Evolutionary conservation across 352 stramenopile species (phyloP).

Genomic region (Phytophthora tubulina): DNA sequence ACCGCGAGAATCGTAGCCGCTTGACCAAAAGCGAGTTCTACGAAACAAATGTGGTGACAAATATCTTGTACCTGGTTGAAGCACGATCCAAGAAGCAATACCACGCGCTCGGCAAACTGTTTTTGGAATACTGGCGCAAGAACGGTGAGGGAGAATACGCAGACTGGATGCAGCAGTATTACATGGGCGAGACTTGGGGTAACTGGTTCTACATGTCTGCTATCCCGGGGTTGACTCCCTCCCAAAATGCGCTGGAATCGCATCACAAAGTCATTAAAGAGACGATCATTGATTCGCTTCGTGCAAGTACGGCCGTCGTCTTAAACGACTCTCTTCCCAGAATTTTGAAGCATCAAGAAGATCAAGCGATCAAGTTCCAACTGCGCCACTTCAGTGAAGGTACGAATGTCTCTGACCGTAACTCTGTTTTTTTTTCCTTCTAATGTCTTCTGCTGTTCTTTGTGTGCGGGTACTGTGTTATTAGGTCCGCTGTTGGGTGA

Average conservation of each 20-base stretch:
- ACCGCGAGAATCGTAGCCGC: background rate
- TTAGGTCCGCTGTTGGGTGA: too few relatives aligned
- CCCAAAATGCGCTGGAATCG: background rate
- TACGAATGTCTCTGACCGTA: background rate
- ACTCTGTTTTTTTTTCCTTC: too few relatives aligned
- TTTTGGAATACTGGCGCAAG: too few relatives aligned
- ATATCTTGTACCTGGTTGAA: background rate
- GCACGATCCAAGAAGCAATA: too few relatives aligned
- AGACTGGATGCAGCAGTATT: background rate
- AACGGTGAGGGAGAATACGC: too few relatives aligned
- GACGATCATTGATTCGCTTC: background rate
- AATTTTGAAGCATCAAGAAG: conserved; percentile 3
- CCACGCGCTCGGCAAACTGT: too few relatives aligned
- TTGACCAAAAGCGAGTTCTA: background rate
- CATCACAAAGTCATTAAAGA: background rate
- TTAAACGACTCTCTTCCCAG: background rate
- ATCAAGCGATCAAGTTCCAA: background rate
- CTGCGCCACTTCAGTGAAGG: background rate
- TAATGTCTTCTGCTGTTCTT: too few relatives aligned
- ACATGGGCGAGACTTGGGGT: background rate
- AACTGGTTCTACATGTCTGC: background rate
- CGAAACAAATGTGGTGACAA: background rate
- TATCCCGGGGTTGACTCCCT: background rate
- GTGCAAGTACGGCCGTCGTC: background rate
- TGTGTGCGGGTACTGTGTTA: too few relatives aligned